Percentiles rank a stretch among this genome's conserved stretches.
These are phyloP conservation scores for Saraca asoca DNA, from an alignment of 331 rosid genomes.

Conservation along the genomic window DNA sequence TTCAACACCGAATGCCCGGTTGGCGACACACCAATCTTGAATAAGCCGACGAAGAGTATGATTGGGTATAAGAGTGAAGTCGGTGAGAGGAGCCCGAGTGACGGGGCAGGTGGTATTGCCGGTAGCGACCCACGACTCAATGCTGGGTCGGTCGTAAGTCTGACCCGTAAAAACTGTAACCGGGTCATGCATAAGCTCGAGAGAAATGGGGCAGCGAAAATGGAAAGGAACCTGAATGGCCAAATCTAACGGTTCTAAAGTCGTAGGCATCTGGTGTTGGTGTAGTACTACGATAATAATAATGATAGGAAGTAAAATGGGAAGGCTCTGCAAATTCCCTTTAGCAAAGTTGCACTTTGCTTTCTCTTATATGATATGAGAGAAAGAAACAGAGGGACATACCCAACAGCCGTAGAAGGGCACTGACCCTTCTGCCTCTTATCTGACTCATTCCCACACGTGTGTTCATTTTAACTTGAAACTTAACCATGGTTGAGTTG, in stretches of 20 bases:
- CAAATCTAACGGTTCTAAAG: conserved; percentile 86
- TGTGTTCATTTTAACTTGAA: conserved; percentile 47
- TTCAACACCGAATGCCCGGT: conserved; percentile 78
- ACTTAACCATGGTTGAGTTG: conserved; percentile 62
- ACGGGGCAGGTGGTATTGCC: conserved; percentile 94
- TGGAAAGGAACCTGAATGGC: conserved; percentile 83
- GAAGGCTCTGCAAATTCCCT: conserved; percentile 69
- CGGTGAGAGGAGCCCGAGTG: conserved; percentile 64
- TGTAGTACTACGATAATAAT: background rate
- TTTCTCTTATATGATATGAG: conserved; percentile 58
- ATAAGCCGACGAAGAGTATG: conserved; percentile 91
- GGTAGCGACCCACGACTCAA: conserved; percentile 88
- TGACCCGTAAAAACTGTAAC: conserved; percentile 91
- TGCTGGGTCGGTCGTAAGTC: conserved; percentile 89
- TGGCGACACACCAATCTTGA: conserved; percentile 96
- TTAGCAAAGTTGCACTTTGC: conserved; percentile 44
- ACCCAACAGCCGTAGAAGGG: conserved; percentile 51
- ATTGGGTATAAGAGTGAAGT: conserved; percentile 83
- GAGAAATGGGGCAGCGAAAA: conserved; percentile 90
- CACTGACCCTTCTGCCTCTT: conserved; percentile 45
- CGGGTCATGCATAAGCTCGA: conserved; percentile 90
- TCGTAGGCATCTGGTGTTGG: conserved; percentile 59
- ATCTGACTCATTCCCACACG: conserved; percentile 70
- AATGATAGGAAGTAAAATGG: conserved; percentile 35
- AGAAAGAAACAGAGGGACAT: conserved; percentile 57